These are phyloP conservation scores for Austropuccinia psidii DNA, from an alignment of 1,284 basidiomycete genomes.

Conservation along the genomic window DNA sequence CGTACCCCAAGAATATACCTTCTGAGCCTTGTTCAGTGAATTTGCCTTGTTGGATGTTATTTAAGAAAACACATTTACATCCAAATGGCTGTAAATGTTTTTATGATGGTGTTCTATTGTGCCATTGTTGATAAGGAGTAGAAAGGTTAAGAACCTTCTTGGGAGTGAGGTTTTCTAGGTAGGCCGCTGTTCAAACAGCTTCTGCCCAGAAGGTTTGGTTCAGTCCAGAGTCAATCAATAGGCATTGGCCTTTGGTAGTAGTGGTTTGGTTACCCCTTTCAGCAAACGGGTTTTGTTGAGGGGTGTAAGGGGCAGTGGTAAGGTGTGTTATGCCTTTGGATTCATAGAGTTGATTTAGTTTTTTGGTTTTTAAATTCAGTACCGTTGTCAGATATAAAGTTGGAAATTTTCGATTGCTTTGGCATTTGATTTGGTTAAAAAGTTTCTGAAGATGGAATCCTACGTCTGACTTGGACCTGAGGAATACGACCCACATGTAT, in stretches of 20 bases:
- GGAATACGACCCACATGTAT: slow-evolving; percentile 7
- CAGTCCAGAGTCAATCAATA: slow-evolving; percentile 44
- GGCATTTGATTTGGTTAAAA: background rate
- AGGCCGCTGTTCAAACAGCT: too few relatives aligned
- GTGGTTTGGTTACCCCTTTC: slow-evolving; percentile 45
- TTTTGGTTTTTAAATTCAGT: slow-evolving; percentile 1
- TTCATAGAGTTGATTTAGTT: background rate
- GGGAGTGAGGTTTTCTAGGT: background rate
- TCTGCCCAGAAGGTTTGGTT: slow-evolving; percentile 47
- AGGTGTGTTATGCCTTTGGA: background rate
- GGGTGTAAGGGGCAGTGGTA: slow-evolving; percentile 9
- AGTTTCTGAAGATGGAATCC: background rate
- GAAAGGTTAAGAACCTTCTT: background rate
- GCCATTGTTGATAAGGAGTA: background rate
- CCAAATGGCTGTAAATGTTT: background rate
- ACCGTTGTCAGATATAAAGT: background rate
- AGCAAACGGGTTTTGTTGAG: slow-evolving; percentile 45
- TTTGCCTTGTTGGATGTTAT: slow-evolving; percentile 1
- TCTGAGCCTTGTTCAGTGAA: background rate
- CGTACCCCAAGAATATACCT: background rate
- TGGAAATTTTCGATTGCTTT: background rate
- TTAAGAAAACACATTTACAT: background rate
- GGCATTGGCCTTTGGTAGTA: slow-evolving; percentile 41
- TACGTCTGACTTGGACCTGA: background rate
- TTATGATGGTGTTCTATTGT: background rate